Percentiles rank a stretch among this genome's conserved stretches.
phyloP scores from a whole-genome alignment of 371 early-diverging fungal species.

The Mortierella sp. region DNA sequence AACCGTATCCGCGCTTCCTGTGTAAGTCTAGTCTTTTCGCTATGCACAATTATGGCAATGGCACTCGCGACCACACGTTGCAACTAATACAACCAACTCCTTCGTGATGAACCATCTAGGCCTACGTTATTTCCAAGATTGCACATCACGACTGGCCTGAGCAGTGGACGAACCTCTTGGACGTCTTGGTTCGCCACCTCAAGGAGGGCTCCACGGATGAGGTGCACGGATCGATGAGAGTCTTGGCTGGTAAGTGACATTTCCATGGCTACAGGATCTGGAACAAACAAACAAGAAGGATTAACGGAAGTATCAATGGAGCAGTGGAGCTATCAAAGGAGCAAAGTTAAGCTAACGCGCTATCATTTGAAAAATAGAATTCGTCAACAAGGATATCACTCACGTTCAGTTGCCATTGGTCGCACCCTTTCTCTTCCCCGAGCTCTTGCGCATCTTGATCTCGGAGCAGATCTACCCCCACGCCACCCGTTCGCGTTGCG shows the following conservation, averaged over 20 bases:
- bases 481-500: conserved; percentile 83
- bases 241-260: conserved; percentile 67
- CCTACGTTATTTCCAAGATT: conserved; percentile 89
- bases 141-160: conserved; percentile 96
- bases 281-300: background rate
- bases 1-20: conserved; percentile 52
- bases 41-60: background rate
- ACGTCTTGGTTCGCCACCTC: conserved; percentile 79
- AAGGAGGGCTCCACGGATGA: conserved; percentile 76
- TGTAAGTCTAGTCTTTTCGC: conserved; percentile 20
- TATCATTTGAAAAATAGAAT: conserved; percentile 63
- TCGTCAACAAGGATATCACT: conserved; percentile 88
- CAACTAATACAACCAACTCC: background rate
- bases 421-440: conserved; percentile 85
- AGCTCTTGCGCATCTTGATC: conserved; percentile 82
- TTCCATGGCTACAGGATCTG: background rate
- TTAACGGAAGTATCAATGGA: background rate
- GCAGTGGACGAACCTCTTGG: conserved; percentile 93
- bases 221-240: conserved; percentile 92
- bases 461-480: conserved; percentile 73
- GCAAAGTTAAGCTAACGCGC: background rate
- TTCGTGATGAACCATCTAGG: conserved; percentile 58
- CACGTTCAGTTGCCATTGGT: conserved; percentile 88
- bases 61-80: background rate
- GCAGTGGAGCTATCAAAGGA: no score